Conservation (phyloP, 2,329 filamentous ascomycete genomes). For the Aspergillus costaricaensis region DNA sequence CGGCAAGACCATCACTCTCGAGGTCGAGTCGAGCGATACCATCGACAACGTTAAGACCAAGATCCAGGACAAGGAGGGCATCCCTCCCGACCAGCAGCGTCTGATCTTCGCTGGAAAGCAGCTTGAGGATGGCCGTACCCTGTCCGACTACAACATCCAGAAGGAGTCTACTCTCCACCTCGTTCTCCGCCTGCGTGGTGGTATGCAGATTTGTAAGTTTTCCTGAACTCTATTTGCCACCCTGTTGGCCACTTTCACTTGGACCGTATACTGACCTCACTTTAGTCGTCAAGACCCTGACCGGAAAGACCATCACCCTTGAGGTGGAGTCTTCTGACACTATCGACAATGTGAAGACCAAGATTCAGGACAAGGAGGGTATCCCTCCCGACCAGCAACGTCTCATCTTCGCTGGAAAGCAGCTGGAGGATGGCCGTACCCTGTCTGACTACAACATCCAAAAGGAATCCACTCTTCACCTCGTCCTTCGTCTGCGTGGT, state of each 20-base stretch:
- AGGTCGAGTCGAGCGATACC: slow-evolving; percentile 52
- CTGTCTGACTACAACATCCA: slow-evolving; percentile 94
- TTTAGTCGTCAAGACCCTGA: slow-evolving; percentile 60
- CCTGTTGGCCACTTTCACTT: slow-evolving; percentile 8
- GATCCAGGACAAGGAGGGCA: slow-evolving; percentile 63
- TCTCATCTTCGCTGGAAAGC: slow-evolving; percentile 93
- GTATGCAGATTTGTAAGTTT: slow-evolving; percentile 63
- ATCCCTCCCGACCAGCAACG: slow-evolving; percentile 96
- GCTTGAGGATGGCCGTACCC: slow-evolving; percentile 58
- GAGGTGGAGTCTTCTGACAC: slow-evolving; percentile 76
- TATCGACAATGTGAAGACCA: slow-evolving; percentile 94
- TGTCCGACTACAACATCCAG: slow-evolving; percentile 60
- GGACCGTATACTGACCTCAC: slow-evolving; percentile 3
- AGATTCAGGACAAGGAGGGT: slow-evolving; percentile 98
- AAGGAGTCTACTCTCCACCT: slow-evolving; percentile 70
- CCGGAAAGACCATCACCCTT: slow-evolving; percentile 66
- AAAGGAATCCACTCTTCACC: slow-evolving; percentile 83
- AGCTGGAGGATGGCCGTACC: slow-evolving; percentile 91
- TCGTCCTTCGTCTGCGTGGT: slow-evolving; percentile 84
- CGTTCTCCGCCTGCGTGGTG: slow-evolving; percentile 71
- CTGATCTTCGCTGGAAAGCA: slow-evolving; percentile 62
- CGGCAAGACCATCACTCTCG: slow-evolving; percentile 58
- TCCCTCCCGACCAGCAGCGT: slow-evolving; percentile 60
- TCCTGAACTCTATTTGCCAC: slow-evolving; percentile 8
- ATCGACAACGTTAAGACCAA: slow-evolving; percentile 61